Evolutionary conservation across 768 basidiomycete genomes (phyloP).

Genomic region (Boletus patriciae): DNA sequence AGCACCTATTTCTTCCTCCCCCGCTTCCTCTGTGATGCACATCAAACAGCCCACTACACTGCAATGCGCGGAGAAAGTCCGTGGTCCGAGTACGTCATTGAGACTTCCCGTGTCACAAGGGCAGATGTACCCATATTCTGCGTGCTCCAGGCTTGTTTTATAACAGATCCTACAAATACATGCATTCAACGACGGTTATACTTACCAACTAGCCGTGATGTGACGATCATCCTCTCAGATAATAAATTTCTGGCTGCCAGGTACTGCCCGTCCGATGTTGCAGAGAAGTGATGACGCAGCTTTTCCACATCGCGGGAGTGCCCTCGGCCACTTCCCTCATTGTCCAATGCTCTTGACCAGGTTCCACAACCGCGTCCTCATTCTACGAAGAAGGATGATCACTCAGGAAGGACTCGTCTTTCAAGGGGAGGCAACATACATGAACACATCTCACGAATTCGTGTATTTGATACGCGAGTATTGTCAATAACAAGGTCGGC

Average conservation of each 20-base stretch:
- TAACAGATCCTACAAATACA: constrained; percentile 6
- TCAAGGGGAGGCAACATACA: constrained; percentile 24
- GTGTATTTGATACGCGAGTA: constrained; percentile 33
- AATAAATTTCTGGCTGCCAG: constrained; percentile 47
- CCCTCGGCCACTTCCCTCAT: constrained; percentile 26
- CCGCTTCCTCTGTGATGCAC: neutral
- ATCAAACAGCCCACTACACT: neutral
- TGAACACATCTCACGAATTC: constrained; percentile 32
- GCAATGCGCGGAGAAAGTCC: neutral
- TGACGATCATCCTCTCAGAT: constrained; percentile 14
- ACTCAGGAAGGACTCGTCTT: neutral
- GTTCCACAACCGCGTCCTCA: constrained; percentile 31
- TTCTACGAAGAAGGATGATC: constrained; percentile 17
- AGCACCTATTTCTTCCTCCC: neutral
- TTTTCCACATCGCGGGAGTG: constrained; percentile 25
- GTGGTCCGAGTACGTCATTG: constrained; percentile 1
- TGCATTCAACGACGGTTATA: constrained; percentile 5
- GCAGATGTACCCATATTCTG: constrained; percentile 2
- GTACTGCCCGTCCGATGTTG: constrained; percentile 40
- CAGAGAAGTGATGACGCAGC: constrained; percentile 41
- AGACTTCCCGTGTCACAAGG: constrained; percentile 1
- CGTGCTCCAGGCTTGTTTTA: constrained; percentile 18
- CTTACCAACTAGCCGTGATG: neutral
- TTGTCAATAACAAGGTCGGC: constrained; percentile 31
- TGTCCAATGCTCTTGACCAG: constrained; percentile 40